phyloP scores from a whole-genome alignment of 768 basidiomycete species.

The Coprinellus micaceus region DNA sequence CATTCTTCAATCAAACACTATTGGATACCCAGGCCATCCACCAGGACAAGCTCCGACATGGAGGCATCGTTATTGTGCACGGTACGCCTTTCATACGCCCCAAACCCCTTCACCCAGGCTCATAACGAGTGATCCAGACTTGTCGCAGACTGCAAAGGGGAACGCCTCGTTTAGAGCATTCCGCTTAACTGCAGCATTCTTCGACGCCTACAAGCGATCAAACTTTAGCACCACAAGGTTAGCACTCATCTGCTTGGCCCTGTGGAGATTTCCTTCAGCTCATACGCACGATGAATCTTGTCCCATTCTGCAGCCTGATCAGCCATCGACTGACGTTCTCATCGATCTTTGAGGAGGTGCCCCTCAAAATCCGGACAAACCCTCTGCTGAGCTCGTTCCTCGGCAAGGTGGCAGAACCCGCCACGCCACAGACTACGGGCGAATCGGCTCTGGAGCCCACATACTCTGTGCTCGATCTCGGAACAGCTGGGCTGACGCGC shows the following conservation, averaged over 20 bases:
- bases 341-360: slow-evolving; percentile 81
- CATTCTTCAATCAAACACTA: slow-evolving; percentile 78
- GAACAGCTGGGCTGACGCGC: slow-evolving; percentile 62
- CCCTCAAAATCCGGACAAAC: slow-evolving; percentile 80
- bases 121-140: slow-evolving; percentile 42
- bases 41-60: slow-evolving; percentile 80
- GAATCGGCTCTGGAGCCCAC: slow-evolving; percentile 51
- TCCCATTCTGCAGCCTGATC: slow-evolving; percentile 53
- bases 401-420: slow-evolving; percentile 51
- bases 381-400: slow-evolving; percentile 78
- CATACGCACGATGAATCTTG: not conserved
- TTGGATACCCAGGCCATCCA: slow-evolving; percentile 83
- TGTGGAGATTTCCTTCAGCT: not conserved
- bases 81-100: slow-evolving; percentile 42
- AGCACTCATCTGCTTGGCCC: slow-evolving; percentile 18
- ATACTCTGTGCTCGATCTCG: slow-evolving; percentile 68
- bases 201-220: slow-evolving; percentile 75
- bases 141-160: slow-evolving; percentile 74
- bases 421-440: slow-evolving; percentile 30
- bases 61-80: slow-evolving; percentile 81
- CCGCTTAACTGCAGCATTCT: slow-evolving; percentile 72
- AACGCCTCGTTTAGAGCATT: slow-evolving; percentile 90
- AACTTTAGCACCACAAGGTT: slow-evolving; percentile 87
- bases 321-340: slow-evolving; percentile 81
- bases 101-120: slow-evolving; percentile 11